Base-by-base conservation (phyloP, 371 early-diverging fungal genomes). In the Mucor irregularis region DNA sequence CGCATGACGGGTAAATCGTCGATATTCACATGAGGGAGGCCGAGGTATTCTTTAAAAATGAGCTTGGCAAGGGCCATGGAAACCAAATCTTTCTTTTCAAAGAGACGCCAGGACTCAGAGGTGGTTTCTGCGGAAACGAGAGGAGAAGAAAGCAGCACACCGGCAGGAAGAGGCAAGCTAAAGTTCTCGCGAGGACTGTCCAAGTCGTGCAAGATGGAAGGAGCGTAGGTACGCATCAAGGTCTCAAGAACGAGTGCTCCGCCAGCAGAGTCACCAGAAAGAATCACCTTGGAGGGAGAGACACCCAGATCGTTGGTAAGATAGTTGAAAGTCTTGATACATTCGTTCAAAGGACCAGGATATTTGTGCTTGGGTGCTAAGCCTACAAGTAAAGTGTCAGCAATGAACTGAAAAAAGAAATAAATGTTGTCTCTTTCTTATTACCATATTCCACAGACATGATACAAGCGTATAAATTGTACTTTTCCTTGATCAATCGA, bases 371-470 rank as follows among this genome's bases (percentile, higher is more conserved):
- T 56, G 14, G 76, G 76, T 24, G 72, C 67, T 26, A 75, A 44
- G 9, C 73, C 75, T 74, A 43, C n/a, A 31, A n/a, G 7, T 26
- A 37, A 4, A 16, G 26, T 38, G 21, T 24, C 13, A 24, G 7
- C 11, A 22, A 13, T 40, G 11, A 34, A 34, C 2, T n/a, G 16
- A 35, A 35, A 35, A 6, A 35, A 35, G 16, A n/a, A 35, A 7
- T 14, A 16, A 35, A 16, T 1, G 35, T 14, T 35, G n/a, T 13
- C 14, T 34, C 35, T 34, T 34, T 24, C 19, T 26, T 42, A 26
- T 29, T 75, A 78, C 83, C 65, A 56, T 83, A 83, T 56, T 83
- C 81, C 24, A 83, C 59, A 0, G 80, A 77, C 54, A 83, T 70
- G 22, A 83, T 61, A 3, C 76, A 73, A 21, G 76, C 74, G 55